phyloP scores from a whole-genome alignment of 192 early-diverging fungal species.

The Paraglomus occultum region DNA sequence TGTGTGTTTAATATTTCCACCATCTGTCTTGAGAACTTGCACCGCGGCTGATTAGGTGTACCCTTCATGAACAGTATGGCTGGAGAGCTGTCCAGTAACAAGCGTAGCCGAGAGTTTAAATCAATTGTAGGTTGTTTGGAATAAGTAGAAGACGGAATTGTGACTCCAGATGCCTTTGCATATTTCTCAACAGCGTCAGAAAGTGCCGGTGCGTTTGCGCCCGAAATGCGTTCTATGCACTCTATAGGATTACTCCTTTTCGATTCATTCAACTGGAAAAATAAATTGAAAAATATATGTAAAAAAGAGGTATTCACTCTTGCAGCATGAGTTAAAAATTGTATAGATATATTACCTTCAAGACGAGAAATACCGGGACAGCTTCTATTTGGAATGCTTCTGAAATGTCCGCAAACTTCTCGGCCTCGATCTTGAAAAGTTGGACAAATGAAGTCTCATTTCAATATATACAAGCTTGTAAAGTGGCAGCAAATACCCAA shows the following conservation, averaged over 20 bases:
- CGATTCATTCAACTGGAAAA: slow-evolving; percentile 30
- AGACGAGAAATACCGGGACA: slow-evolving; percentile 87
- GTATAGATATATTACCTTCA: slow-evolving; percentile 53
- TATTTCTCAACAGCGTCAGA: slow-evolving; percentile 58
- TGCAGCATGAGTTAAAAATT: neutral
- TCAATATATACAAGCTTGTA: neutral
- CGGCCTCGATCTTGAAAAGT: slow-evolving; percentile 71
- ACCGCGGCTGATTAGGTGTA: slow-evolving; percentile 69
- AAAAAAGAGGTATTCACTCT: neutral
- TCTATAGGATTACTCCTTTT: slow-evolving; percentile 54
- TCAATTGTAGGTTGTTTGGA: slow-evolving; percentile 44
- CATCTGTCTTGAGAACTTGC: slow-evolving; percentile 86
- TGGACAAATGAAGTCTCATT: neutral
- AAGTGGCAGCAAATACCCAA: neutral
- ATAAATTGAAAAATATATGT: neutral
- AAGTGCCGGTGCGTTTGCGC: slow-evolving; percentile 84
- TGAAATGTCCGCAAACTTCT: slow-evolving; percentile 84
- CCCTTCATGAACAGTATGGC: slow-evolving; percentile 95
- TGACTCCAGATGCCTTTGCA: slow-evolving; percentile 30
- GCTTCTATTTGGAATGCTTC: slow-evolving; percentile 87
- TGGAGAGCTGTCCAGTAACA: slow-evolving; percentile 62
- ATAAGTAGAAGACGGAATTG: slow-evolving; percentile 36
- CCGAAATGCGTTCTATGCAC: slow-evolving; percentile 69
- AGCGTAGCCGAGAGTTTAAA: slow-evolving; percentile 68
- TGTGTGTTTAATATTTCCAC: slow-evolving; percentile 77